A percentile compares a stretch with the other conserved stretches of the same genome.
phyloP scores from a whole-genome alignment of 306 rosid species.

The Pueraria montana region DNA sequence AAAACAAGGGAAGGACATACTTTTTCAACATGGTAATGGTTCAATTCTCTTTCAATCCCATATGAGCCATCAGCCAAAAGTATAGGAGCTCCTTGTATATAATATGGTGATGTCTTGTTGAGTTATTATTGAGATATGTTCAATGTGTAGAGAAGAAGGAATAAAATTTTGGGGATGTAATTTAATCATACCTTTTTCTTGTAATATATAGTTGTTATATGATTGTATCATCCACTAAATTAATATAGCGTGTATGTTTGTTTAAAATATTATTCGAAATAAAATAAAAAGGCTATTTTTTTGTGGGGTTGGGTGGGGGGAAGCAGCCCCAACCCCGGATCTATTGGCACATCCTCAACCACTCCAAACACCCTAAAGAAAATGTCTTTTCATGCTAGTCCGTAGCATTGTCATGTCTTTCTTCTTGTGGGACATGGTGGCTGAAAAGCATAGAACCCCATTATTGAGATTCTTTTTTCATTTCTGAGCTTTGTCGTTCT shows the following conservation, averaged over 20 bases:
- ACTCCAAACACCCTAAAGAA: slow-evolving; percentile 24
- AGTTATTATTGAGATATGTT: slow-evolving; percentile 43
- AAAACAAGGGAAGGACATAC: slow-evolving; percentile 34
- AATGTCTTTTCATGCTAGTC: not conserved
- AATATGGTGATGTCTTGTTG: slow-evolving; percentile 54
- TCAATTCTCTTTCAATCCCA: slow-evolving; percentile 38
- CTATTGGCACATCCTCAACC: slow-evolving; percentile 39
- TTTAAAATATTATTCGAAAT: not conserved
- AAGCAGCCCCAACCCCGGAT: slow-evolving; percentile 9
- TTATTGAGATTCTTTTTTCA: slow-evolving; percentile 35
- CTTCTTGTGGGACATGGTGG: slow-evolving; percentile 44
- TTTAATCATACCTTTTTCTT: not conserved
- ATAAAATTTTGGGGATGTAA: slow-evolving; percentile 50
- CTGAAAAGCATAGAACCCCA: slow-evolving; percentile 46
- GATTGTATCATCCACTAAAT: slow-evolving; percentile 19
- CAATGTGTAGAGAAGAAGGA: slow-evolving; percentile 59
- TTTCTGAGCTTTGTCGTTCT: slow-evolving; percentile 44
- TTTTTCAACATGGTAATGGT: slow-evolving; percentile 41
- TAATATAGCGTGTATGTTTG: not conserved
- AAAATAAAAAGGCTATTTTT: not conserved
- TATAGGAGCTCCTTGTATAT: slow-evolving; percentile 61
- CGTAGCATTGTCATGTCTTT: slow-evolving; percentile 9
- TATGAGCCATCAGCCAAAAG: slow-evolving; percentile 42
- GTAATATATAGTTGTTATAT: slow-evolving; percentile 15
- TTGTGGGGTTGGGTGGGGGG: slow-evolving; percentile 30